Conservation (phyloP, 2,329 filamentous ascomycete species). For the Ceratocystis diversiconidia region DNA sequence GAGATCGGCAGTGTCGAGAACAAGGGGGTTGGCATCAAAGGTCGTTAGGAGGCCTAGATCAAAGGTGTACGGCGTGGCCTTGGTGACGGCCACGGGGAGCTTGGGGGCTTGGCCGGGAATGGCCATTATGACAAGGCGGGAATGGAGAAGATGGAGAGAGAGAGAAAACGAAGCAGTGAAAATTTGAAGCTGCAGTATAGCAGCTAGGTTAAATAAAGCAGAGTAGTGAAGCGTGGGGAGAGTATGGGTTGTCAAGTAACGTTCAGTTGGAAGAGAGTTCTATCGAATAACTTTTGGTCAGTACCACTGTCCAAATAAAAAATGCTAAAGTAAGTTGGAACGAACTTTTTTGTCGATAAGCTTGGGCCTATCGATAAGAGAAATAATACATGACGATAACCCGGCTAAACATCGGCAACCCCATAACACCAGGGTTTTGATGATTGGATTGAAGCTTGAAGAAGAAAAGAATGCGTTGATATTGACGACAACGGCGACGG, state of each 20-base stretch:
- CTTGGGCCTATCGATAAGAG: conserved; percentile 13
- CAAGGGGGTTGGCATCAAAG: conserved; percentile 73
- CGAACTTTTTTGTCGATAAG: conserved; percentile 17
- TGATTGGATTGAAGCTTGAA: background rate
- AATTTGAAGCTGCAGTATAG: too few species aligned
- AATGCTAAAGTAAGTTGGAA: background rate
- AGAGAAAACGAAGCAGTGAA: background rate
- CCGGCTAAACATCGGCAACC: conserved; percentile 1
- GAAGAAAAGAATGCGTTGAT: background rate
- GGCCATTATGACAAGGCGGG: conserved; percentile 24
- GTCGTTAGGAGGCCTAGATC: conserved; percentile 79
- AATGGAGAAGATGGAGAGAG: background rate
- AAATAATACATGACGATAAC: background rate
- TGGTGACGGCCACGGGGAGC: conserved; percentile 53
- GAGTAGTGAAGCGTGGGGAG: background rate
- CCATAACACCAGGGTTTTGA: conserved; percentile 2
- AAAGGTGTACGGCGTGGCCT: conserved; percentile 83
- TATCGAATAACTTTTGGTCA: background rate
- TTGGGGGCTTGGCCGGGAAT: conserved; percentile 31
- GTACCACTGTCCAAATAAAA: background rate
- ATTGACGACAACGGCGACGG: background rate
- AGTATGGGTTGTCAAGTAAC: background rate
- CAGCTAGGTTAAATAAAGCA: background rate
- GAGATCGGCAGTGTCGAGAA: conserved; percentile 36
- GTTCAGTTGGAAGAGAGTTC: background rate